Conservation (phyloP, 148 eudicot genomes). For the Persicaria maculosa region DNA sequence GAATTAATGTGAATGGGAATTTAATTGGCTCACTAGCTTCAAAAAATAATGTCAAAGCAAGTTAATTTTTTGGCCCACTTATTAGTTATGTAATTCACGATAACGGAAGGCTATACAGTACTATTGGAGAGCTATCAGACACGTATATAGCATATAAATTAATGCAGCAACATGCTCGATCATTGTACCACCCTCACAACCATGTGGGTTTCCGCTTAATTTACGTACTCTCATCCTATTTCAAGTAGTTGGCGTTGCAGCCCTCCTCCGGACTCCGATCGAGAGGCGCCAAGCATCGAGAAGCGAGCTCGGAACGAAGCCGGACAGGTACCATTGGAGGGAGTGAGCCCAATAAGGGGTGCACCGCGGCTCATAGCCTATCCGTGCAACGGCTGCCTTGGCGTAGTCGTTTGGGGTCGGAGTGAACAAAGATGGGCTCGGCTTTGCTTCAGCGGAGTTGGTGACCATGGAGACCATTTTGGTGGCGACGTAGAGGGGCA, state of each 20-base stretch:
- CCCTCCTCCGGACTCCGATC: constrained; percentile 31
- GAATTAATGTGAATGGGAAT: too few relatives aligned
- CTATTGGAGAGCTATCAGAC: too few relatives aligned
- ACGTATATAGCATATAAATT: too few relatives aligned
- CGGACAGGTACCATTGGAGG: constrained; percentile 43
- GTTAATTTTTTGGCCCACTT: too few relatives aligned
- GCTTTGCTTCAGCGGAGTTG: not conserved
- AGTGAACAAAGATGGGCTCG: constrained; percentile 31
- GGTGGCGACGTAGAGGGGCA: constrained; percentile 51
- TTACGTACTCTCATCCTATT: too few relatives aligned
- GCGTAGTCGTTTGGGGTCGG: constrained; percentile 45
- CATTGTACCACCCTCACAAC: too few relatives aligned
- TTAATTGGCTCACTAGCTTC: too few relatives aligned
- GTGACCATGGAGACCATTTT: constrained; percentile 43
- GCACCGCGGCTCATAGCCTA: constrained; percentile 44
- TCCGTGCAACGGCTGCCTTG: constrained; percentile 23
- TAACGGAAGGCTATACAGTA: too few relatives aligned
- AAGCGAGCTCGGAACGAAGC: constrained; percentile 30
- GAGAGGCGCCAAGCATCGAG: constrained; percentile 58
- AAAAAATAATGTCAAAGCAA: too few relatives aligned
- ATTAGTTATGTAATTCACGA: too few relatives aligned
- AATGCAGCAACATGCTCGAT: too few relatives aligned
- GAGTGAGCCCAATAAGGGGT: constrained; percentile 55
- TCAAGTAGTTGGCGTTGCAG: not conserved
- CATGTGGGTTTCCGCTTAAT: too few relatives aligned